A percentile compares a stretch with the other conserved stretches of the same genome.
Conservation (phyloP, 768 basidiomycete species). For the Suillus weaverae region DNA sequence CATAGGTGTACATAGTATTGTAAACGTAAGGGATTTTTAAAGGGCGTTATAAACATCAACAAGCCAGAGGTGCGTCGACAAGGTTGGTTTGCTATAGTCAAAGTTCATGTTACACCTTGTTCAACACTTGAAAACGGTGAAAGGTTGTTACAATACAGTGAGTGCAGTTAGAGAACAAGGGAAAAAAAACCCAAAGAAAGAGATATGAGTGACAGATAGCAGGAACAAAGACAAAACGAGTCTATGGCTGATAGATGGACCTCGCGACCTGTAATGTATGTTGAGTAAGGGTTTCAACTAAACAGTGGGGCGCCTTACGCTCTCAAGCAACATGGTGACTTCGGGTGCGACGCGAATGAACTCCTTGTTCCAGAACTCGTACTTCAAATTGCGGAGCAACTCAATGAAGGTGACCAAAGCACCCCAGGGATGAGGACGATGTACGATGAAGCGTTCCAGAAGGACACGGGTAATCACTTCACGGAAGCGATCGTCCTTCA, state of each 20-base stretch:
- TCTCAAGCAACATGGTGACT: conserved; percentile 81
- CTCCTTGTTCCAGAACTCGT: conserved; percentile 88
- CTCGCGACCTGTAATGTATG: conserved; percentile 57
- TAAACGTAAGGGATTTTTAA: conserved; percentile 26
- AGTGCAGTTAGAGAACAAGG: conserved; percentile 44
- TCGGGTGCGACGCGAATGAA: conserved; percentile 85
- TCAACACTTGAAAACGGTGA: conserved; percentile 56
- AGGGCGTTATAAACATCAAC: conserved; percentile 11
- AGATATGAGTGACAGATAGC: conserved; percentile 84
- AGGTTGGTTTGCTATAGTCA: conserved; percentile 32
- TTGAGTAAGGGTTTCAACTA: conserved; percentile 12
- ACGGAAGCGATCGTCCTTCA: conserved; percentile 72
- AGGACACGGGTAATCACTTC: conserved; percentile 88
- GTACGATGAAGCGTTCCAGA: conserved; percentile 90
- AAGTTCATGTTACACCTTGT: conserved; percentile 53
- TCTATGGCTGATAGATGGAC: conserved; percentile 79
- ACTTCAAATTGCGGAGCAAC: conserved; percentile 85
- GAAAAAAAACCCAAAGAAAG: conserved; percentile 58
- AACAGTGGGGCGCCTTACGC: conserved; percentile 49
- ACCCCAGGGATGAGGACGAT: conserved; percentile 97
- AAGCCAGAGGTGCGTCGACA: conserved; percentile 1
- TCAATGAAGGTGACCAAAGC: conserved; percentile 92
- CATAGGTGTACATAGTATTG: conserved; percentile 34
- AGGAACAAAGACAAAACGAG: conserved; percentile 56
- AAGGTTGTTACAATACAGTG: conserved; percentile 84